Base-by-base conservation (phyloP, 2,329 filamentous ascomycete genomes). In the Monascus ruber region DNA sequence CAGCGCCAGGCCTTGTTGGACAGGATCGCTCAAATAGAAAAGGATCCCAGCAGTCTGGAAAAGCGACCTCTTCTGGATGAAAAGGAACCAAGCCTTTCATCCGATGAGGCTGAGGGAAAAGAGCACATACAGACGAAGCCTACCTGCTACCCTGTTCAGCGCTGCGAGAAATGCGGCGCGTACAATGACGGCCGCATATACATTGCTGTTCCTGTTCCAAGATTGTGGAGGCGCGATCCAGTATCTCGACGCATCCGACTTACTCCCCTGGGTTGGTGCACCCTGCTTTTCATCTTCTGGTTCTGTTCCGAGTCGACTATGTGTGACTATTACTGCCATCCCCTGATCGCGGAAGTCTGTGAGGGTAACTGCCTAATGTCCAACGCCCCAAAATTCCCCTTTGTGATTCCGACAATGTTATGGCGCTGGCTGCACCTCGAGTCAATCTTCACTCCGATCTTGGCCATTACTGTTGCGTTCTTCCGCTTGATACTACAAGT, bases 401-500 rank as follows among this genome's bases (percentile, higher is more conserved):
- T 69, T 43, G 73, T 76, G 4, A 63, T 76, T 4, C 71, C 72
- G 3, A 77, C 72, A 3, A 63, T 78, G 51, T 41, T 76, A 3
- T 72, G 56, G 56, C 64, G 66, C 24, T 68, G 65, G 66, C 60
- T 61, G 10, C 59, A 61, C 46, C 43, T 66, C 5, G 60, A 56
- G 0, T 38, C 42, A 3, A 27, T 60, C 9, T 41, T 59, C 4
- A 45, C 49, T 0, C 60, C 62, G 0, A 26, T 62, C 9, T 47
- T 57, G 39, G 49, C 59, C 3, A 39, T 65, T 9, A 9, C 45
- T 1, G 37, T 63, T 8, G 58, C 55, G 1, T 39, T 59, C 29
- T 50, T 52, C 42, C 46, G 58, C 10, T 45, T 65, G 10, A 32
- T 54, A 9, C 49, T 53, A 24, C 61, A 65, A 34, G 36, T 64